Percentiles rank a stretch among this genome's conserved stretches.
Evolutionary conservation across 768 basidiomycete genomes (phyloP).

Genomic region (Tremella yokohamensis): DNA sequence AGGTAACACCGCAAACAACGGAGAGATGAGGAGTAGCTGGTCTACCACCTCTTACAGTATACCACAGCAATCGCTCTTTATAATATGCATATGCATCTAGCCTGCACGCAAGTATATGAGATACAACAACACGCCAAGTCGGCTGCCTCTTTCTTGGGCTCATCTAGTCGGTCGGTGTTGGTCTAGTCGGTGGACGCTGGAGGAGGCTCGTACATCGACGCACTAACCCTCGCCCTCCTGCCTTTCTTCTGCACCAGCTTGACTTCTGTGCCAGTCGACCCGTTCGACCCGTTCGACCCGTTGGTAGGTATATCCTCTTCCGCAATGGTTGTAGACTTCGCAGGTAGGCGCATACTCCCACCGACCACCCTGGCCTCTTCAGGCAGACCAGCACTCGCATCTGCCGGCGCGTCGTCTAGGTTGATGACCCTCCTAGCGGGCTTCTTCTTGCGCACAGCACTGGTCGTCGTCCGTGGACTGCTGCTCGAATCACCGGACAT

Average conservation of each 20-base stretch:
- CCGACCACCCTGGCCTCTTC: constrained; percentile 11
- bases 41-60: no score
- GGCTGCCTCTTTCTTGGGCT: no score
- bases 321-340: not conserved
- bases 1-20: not conserved
- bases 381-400: constrained; percentile 10
- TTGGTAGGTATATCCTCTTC: no score
- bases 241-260: constrained; percentile 9
- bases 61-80: no score
- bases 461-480: no score
- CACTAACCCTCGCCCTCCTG: constrained; percentile 24
- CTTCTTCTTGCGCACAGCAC: constrained; percentile 25
- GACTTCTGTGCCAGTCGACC: not conserved
- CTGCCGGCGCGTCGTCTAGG: constrained; percentile 9
- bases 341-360: constrained; percentile 2
- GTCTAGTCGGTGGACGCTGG: no score
- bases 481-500: not conserved
- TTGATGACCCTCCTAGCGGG: constrained; percentile 35
- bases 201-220: constrained; percentile 27
- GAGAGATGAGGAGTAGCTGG: no score
- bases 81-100: no score
- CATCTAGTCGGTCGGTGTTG: no score
- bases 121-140: no score
- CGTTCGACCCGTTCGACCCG: not conserved
- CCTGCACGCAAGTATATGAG: no score